A percentile compares a stretch with the other conserved stretches of the same genome.
phyloP scores from a whole-genome alignment of 2,329 filamentous ascomycete genomes.

The Lachnum nothofagi region DNA sequence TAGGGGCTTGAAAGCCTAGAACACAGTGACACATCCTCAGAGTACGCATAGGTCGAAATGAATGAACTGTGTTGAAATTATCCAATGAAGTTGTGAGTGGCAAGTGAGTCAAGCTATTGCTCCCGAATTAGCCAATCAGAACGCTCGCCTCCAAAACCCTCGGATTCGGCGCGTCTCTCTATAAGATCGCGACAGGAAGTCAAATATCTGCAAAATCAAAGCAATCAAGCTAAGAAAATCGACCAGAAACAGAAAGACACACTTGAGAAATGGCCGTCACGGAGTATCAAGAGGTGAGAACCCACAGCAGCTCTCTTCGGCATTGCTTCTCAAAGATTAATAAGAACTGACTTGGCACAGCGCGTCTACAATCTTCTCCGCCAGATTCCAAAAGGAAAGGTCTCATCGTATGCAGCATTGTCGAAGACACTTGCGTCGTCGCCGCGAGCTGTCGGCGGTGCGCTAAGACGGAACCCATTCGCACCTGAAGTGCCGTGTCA shows the following conservation, averaged over 20 bases:
- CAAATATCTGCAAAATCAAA: background rate
- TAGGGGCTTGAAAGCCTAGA: no score
- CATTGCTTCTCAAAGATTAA: background rate
- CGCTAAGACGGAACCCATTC: constrained; percentile 56
- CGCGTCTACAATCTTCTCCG: constrained; percentile 52
- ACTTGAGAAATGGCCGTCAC: constrained; percentile 19
- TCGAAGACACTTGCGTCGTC: constrained; percentile 53
- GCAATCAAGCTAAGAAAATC: background rate
- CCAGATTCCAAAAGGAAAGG: constrained; percentile 54
- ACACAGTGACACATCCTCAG: no score
- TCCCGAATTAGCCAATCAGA: background rate
- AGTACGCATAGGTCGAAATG: no score
- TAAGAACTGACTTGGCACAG: constrained; percentile 4
- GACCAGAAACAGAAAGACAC: background rate
- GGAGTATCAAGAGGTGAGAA: constrained; percentile 23
- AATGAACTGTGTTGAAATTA: no score
- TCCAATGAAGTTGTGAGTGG: no score
- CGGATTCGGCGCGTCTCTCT: background rate
- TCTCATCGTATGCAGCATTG: constrained; percentile 56
- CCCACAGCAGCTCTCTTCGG: background rate
- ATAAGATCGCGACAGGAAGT: background rate
- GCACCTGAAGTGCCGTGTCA: constrained; percentile 59
- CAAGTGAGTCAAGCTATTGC: background rate
- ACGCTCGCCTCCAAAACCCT: background rate
- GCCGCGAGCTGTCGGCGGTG: constrained; percentile 58